Base-by-base conservation (phyloP, 352 stramenopile genomes). In the Phytophthora uliginosa region DNA sequence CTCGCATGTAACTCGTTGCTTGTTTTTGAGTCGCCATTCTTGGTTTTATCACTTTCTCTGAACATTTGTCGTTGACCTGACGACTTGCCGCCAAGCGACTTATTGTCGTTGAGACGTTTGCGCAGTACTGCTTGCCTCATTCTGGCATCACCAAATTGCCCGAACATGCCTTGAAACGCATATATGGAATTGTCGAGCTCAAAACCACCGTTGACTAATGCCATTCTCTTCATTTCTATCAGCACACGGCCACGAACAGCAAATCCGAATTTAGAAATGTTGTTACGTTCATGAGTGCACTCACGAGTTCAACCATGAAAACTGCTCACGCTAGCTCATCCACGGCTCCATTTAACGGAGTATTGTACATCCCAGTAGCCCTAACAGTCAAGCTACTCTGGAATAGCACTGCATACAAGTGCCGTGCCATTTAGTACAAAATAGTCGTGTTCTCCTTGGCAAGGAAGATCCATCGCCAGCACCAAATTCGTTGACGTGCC, bases 401-500 rank as follows among this genome's bases (percentile, higher is more conserved):
- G 7, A 2, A 26, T 58, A 24, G 53, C 42, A 64, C 93, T 98
- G 69, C 89, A 97, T 15, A 98, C 79, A 15, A 95, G 74, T 7
- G 95, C 95, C 0, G 97, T 91, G 56, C 95, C 95, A 59, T 97
- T 95, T 15, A 98, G 83, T 8, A 98, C 82, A 84, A 97, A 98
- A 63, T 94, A 83, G 55, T 96, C 81, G 0, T 93, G 71, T 1
- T 82, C 63, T 5, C 83, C 74, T 36, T 96, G 82, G 38, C 87
- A 94, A 3, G 91, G 84, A 13, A 98, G 72, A 18, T 98, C 90
- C 28, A 99, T 91, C 7, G 94, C 81, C 7, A 98, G 72, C 28
- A 99, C 89, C 63, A 97, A 97, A 81, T 98, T 99, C 20, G 94
- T 98, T 7, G 88, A 97, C 69, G 95, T 98, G 34, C 95, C 95